Evolutionary conservation across 805 yeast genomes (phyloP).

Genomic region (Schizosaccharomyces pombe): DNA sequence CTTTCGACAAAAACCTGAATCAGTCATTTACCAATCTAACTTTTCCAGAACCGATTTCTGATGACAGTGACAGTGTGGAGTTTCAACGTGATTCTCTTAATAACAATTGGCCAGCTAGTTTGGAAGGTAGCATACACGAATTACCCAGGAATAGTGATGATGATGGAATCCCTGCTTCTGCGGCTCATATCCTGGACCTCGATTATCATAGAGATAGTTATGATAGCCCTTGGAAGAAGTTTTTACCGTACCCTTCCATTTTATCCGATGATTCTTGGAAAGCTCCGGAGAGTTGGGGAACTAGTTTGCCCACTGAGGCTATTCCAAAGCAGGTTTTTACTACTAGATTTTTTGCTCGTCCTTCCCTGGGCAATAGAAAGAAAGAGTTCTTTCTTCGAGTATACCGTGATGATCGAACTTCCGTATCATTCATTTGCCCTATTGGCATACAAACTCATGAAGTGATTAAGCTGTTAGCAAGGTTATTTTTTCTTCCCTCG

Average conservation of each 20-base stretch:
- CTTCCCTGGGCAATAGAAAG: not conserved
- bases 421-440: slow-evolving; percentile 61
- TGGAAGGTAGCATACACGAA: not conserved
- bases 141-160: not conserved
- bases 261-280: slow-evolving; percentile 4
- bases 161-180: not conserved
- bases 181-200: not conserved
- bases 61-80: too few species aligned
- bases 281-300: not conserved
- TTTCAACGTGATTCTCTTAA: too few species aligned
- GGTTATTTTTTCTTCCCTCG: slow-evolving; percentile 51
- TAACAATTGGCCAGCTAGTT: too few species aligned
- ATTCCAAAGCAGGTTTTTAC: not conserved
- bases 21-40: too few species aligned
- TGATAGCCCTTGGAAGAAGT: not conserved
- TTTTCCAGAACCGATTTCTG: too few species aligned
- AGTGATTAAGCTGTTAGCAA: slow-evolving; percentile 42
- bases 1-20: too few species aligned
- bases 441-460: slow-evolving; percentile 58
- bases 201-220: not conserved
- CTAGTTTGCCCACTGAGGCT: slow-evolving; percentile 5
- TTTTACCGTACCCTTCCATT: not conserved
- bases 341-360: not conserved
- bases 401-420: slow-evolving; percentile 62
- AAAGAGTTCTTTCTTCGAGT: slow-evolving; percentile 27